Conservation (phyloP, 1,139 yeast species). For the Wickerhamomyces sp. region DNA sequence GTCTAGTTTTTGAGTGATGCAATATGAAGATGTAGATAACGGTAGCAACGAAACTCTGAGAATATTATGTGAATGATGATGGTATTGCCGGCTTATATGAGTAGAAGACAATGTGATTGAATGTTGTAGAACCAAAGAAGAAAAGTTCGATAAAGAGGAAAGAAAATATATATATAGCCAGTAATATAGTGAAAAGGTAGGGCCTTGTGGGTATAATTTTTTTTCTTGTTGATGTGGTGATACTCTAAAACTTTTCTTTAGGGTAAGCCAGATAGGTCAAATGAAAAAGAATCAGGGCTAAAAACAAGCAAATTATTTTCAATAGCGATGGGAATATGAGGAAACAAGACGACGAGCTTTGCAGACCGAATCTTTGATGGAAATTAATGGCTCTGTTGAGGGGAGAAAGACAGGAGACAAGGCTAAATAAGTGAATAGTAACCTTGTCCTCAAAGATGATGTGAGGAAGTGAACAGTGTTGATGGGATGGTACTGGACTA, state of each 20-base stretch:
- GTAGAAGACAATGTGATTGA: background rate
- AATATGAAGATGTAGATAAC: background rate
- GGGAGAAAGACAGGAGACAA: background rate
- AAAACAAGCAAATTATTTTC: background rate
- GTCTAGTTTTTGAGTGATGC: background rate
- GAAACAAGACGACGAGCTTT: background rate
- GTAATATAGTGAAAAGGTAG: background rate
- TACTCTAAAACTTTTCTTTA: background rate
- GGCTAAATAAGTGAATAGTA: conserved; percentile 4
- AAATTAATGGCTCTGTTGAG: background rate
- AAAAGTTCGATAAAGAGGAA: background rate
- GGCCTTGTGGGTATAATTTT: background rate
- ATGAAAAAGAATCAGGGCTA: background rate
- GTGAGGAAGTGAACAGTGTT: background rate
- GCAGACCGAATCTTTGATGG: background rate
- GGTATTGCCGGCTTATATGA: background rate
- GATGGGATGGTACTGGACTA: too few relatives aligned
- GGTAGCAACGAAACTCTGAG: background rate
- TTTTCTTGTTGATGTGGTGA: background rate
- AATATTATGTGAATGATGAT: background rate
- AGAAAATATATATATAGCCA: background rate
- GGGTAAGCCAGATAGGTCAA: background rate
- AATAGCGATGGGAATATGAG: background rate
- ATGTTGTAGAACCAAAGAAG: too few relatives aligned
- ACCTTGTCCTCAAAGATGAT: conserved; percentile 1